phyloP scores from a whole-genome alignment of 148 eudicot species.

The Fallopia convolvulus region DNA sequence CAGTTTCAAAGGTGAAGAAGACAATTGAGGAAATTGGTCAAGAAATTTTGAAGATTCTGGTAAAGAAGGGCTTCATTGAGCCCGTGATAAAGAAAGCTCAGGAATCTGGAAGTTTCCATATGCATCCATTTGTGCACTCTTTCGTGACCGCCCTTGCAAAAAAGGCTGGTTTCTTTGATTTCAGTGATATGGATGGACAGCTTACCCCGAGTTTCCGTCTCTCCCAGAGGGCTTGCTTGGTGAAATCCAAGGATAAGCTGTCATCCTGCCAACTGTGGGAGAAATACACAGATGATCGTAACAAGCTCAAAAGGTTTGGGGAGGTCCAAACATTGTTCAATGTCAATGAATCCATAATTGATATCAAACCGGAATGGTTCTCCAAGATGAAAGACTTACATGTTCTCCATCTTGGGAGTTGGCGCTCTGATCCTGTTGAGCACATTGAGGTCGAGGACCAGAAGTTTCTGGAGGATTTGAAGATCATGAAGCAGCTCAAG shows the following conservation, averaged over 20 bases:
- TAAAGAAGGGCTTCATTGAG: slow-evolving; percentile 6
- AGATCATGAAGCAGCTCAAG: slow-evolving; percentile 18
- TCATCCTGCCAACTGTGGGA: background rate
- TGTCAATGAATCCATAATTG: slow-evolving; percentile 21
- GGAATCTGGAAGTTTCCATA: background rate
- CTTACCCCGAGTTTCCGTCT: background rate
- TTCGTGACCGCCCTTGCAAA: background rate
- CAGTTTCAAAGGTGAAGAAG: background rate
- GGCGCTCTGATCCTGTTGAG: slow-evolving; percentile 23
- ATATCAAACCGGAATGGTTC: slow-evolving; percentile 25
- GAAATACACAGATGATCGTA: background rate
- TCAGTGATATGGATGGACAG: background rate
- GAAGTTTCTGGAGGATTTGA: slow-evolving; percentile 21
- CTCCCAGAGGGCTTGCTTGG: slow-evolving; percentile 9
- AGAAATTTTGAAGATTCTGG: background rate
- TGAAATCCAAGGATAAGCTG: background rate
- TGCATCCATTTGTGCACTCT: slow-evolving; percentile 4
- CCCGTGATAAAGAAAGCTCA: background rate
- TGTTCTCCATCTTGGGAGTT: slow-evolving; percentile 43
- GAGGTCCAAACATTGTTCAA: slow-evolving; percentile 21
- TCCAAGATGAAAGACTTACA: slow-evolving; percentile 27
- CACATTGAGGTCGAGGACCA: slow-evolving; percentile 40
- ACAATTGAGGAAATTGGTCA: slow-evolving; percentile 5
- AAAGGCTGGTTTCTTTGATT: slow-evolving; percentile 5
- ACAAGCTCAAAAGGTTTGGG: background rate